Percentiles rank a stretch among this genome's conserved stretches.
phyloP scores from a whole-genome alignment of 2,329 filamentous ascomycete species.

The Periconia macrospinosa region DNA sequence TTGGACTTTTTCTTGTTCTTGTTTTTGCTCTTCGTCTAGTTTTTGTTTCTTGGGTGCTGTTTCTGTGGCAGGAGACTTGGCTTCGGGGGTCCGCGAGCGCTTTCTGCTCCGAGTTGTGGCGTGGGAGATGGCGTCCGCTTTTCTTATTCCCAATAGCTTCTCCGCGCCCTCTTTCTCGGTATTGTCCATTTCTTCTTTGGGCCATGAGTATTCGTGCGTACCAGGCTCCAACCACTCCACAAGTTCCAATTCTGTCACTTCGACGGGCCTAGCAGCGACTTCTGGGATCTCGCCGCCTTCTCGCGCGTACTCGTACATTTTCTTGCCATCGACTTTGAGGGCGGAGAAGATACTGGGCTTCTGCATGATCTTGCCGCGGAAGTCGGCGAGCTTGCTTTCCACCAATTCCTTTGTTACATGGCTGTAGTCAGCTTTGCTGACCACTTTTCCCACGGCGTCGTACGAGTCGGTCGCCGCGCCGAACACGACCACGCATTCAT shows the following conservation, averaged over 20 bases:
- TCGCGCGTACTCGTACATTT: conserved; percentile 92
- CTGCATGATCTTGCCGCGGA: conserved; percentile 84
- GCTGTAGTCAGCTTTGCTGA: conserved; percentile 73
- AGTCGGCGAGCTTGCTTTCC: conserved; percentile 72
- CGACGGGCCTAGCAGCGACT: conserved; percentile 78
- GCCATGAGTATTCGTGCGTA: conserved; percentile 77
- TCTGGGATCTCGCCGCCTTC: conserved; percentile 87
- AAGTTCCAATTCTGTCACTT: conserved; percentile 76
- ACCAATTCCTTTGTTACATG: conserved; percentile 80
- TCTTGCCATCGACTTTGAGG: conserved; percentile 89
- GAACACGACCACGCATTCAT: conserved; percentile 87
- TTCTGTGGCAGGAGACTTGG: background rate
- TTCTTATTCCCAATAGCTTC: conserved; percentile 56
- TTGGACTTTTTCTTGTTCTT: background rate
- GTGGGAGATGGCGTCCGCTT: conserved; percentile 29
- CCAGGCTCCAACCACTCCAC: conserved; percentile 84
- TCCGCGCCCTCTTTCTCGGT: conserved; percentile 77
- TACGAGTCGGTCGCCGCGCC: conserved; percentile 93
- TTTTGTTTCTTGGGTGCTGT: conserved; percentile 14
- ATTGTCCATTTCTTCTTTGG: conserved; percentile 72
- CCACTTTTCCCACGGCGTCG: conserved; percentile 81
- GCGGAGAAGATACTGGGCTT: conserved; percentile 92
- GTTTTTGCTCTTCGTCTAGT: conserved; percentile 25
- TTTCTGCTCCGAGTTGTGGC: conserved; percentile 34
- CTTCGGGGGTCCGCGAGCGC: conserved; percentile 19